These are phyloP conservation scores for Chlorella vulgaris DNA, from an alignment of 139 green algal species.

Conservation along the genomic window DNA sequence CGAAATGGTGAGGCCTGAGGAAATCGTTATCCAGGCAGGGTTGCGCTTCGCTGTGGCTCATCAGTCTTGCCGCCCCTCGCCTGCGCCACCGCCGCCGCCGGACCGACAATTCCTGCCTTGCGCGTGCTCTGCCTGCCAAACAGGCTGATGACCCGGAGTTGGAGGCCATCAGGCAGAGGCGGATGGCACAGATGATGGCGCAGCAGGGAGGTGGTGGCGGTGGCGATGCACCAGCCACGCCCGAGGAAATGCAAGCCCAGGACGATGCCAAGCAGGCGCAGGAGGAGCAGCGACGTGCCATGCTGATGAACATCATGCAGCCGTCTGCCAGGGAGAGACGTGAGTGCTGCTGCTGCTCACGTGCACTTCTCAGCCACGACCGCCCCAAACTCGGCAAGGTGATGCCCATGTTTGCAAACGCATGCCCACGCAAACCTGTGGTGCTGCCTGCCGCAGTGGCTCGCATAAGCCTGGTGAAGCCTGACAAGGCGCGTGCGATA, in stretches of 20 bases:
- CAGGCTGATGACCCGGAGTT: constrained; percentile 75
- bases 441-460: constrained; percentile 63
- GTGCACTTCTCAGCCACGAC: too few species aligned
- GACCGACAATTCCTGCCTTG: too few species aligned
- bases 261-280: constrained; percentile 48
- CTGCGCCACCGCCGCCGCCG: not conserved
- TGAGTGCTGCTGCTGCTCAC: constrained; percentile 47
- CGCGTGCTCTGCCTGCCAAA: not conserved
- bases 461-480: constrained; percentile 94
- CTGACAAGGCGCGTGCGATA: constrained; percentile 89
- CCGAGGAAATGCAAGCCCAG: constrained; percentile 39
- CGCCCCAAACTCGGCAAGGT: too few species aligned
- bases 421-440: not conserved
- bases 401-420: not conserved
- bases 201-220: constrained; percentile 40
- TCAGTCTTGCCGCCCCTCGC: not conserved
- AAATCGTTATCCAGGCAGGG: not conserved
- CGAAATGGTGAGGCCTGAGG: too few species aligned
- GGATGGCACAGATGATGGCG: constrained; percentile 84
- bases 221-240: not conserved
- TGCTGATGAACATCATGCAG: constrained; percentile 81
- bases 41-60: not conserved
- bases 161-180: constrained; percentile 80
- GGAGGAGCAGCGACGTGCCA: constrained; percentile 79
- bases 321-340: constrained; percentile 77